A percentile compares a stretch with the other conserved stretches of the same genome.
phyloP scores from a whole-genome alignment of 2,329 filamentous ascomycete species.

The Pestalotiopsis sp. region DNA sequence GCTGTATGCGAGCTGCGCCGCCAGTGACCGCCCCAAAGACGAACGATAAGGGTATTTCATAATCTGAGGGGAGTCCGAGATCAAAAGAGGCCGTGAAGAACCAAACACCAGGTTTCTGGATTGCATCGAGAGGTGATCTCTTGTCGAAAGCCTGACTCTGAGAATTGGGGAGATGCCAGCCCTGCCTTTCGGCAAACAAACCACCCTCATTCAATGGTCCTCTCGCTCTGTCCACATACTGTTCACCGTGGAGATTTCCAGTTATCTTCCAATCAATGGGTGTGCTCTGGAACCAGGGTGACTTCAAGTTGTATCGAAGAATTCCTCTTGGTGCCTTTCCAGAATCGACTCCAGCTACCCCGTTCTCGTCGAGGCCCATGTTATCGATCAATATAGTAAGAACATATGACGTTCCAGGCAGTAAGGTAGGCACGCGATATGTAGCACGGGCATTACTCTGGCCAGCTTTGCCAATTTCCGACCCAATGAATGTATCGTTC shows the following conservation, averaged over 20 bases:
- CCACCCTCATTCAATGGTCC: slow-evolving; percentile 71
- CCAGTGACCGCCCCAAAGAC: slow-evolving; percentile 52
- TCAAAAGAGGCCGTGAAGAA: slow-evolving; percentile 61
- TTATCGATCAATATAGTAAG: slow-evolving; percentile 75
- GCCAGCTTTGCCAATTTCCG: background rate
- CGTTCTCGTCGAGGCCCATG: slow-evolving; percentile 70
- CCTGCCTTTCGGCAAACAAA: slow-evolving; percentile 64
- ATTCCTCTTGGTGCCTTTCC: slow-evolving; percentile 69
- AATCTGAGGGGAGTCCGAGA: slow-evolving; percentile 55
- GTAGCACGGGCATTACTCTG: background rate
- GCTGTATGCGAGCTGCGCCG: slow-evolving; percentile 65
- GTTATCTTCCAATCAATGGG: slow-evolving; percentile 67
- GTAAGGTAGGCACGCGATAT: background rate
- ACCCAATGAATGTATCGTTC: background rate
- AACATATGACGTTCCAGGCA: slow-evolving; percentile 46
- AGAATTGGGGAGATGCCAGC: slow-evolving; percentile 61
- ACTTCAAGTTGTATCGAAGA: slow-evolving; percentile 59
- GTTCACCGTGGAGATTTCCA: slow-evolving; percentile 68
- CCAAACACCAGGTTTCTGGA: slow-evolving; percentile 52
- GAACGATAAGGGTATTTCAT: slow-evolving; percentile 66
- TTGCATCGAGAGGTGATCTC: slow-evolving; percentile 33
- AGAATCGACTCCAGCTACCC: slow-evolving; percentile 53
- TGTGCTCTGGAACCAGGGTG: slow-evolving; percentile 43
- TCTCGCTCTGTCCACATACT: slow-evolving; percentile 60
- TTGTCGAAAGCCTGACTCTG: slow-evolving; percentile 49